Base-by-base conservation (phyloP, 2,329 filamentous ascomycete genomes). In the Simplicillium aogashimaense region DNA sequence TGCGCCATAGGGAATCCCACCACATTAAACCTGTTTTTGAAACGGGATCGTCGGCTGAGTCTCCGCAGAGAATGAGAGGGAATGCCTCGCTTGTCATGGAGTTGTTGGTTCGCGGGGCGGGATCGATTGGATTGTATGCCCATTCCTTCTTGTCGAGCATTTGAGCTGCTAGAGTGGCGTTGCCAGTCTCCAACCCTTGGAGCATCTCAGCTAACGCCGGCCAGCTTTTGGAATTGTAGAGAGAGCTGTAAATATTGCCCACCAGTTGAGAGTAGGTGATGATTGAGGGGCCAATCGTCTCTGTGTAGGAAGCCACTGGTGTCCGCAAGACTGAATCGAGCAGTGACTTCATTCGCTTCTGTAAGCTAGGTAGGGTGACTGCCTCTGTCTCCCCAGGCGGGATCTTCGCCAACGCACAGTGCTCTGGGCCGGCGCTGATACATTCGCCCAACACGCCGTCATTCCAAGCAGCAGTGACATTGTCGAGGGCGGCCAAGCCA, bases 391-490 rank as follows among this genome's bases (percentile, higher is more conserved):
- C 50, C 12, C 52, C 44, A 4, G 42, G 48, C 2, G 60, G 50
- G 9, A 25, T 25, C 41, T 53, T 60, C 8, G 68, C 65, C 1
- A 73, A 53, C 1, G 63, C 63, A 37, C 69, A 73, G 43, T 67
- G 48, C 3, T 65, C 50, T 1, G 65, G 64, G 0, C 70, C 69
- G 7, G 69, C 68, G 3, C 63, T 60, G 37, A 72, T 34, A 35
- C 70, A 74, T 45, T 71, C 68, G 16, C 67, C 67, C 3, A 73
- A 52, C 38, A 74, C 71, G 12, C 69, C 69, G 41, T 72, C 67
- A 17, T 55, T 58, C 64, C 66, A 72, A 2, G 66, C 66, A 43
- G 72, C 51, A 1, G 69, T 72, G 7, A 56, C 63, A 43, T 72
- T 72, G 41, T 71, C 68, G 4, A 72, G 56, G 3, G 67, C 60